Base-by-base conservation (phyloP, 345 rosid species). In the Cochlearia excelsa region DNA sequence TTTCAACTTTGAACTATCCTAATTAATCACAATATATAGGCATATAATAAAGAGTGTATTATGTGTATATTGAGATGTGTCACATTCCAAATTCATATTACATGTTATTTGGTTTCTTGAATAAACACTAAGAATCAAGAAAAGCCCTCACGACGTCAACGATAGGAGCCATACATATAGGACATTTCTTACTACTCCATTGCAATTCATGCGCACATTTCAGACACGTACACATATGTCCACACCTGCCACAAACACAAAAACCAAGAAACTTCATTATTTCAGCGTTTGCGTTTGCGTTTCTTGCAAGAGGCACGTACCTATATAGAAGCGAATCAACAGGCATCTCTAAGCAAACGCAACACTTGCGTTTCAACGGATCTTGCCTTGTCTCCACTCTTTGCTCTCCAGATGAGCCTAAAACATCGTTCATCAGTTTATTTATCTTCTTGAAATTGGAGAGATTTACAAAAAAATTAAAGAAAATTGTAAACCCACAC, bases 221-320 rank as follows among this genome's bases (percentile, higher is more conserved):
- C 52, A 85, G 55, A 50, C 96, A 91, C 16, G 95, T 79, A 63
- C 98, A 87, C 88, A 91, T 85, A 75, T 91, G 98, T 46, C 98
- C 96, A 51, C 98, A 88, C 77, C 92, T 89, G 65, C 56, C 54
- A 8, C 3, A 28, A 11, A 23, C 50, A 9, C 9, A 35, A 10
- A 10, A 5, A 3, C 4, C 51, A 63, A 54, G 6, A 47, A 4
- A 30, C 1, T 28, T 3, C 8, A 54, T 49, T 35, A 35, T 9
- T 52, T 34, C 28, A 57, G 26, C 9, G 31, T 71, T 46, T 51
- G 29, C 40, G 11, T 28, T 27, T 26, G 55, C 6, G 7, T 26
- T 48, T 54, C 23, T 39, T 3, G 39, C 23, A 66, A 42, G 9
- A 43, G 39, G 43, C 40, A 46, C 41, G 28, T 59, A 92, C 96